Evolutionary conservation across 2,329 filamentous ascomycete species (phyloP).

Genomic region (Aspergillus pseudoglaucus): DNA sequence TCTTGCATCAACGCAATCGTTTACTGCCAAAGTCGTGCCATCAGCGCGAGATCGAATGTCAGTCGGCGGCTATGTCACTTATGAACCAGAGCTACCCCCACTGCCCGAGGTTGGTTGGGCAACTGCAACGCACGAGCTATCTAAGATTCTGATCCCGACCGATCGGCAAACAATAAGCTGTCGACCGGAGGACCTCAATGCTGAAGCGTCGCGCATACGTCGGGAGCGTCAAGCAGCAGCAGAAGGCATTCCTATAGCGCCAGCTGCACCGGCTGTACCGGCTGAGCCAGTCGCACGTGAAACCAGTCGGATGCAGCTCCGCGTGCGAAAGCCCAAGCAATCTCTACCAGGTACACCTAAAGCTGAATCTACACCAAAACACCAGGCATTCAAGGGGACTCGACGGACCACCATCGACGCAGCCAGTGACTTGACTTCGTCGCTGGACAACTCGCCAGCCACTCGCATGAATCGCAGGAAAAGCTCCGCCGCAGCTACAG

Average conservation of each 20-base stretch:
- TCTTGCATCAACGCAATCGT: slow-evolving; percentile 81
- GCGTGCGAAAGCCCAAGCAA: slow-evolving; percentile 57
- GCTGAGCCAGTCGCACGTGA: slow-evolving; percentile 33
- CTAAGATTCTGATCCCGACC: slow-evolving; percentile 71
- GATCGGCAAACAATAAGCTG: slow-evolving; percentile 70
- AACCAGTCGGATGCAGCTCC: slow-evolving; percentile 63
- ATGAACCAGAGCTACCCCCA: slow-evolving; percentile 51
- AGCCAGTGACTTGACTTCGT: slow-evolving; percentile 39
- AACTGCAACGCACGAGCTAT: slow-evolving; percentile 73
- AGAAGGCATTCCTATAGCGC: slow-evolving; percentile 28
- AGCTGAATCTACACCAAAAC: slow-evolving; percentile 47
- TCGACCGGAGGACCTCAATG: slow-evolving; percentile 69
- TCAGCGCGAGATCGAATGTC: slow-evolving; percentile 51
- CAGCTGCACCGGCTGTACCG: slow-evolving; percentile 1
- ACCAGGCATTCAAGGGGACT: slow-evolving; percentile 41
- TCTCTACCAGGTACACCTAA: slow-evolving; percentile 44
- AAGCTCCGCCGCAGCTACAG: slow-evolving; percentile 17
- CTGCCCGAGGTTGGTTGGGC: slow-evolving; percentile 81
- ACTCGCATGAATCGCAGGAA: slow-evolving; percentile 21
- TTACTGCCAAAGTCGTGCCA: slow-evolving; percentile 69
- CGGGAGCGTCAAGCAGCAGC: slow-evolving; percentile 58
- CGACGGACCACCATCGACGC: slow-evolving; percentile 59
- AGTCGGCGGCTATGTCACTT: slow-evolving; percentile 40
- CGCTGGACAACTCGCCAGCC: slow-evolving; percentile 16
- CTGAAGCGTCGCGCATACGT: slow-evolving; percentile 57